A percentile compares a stretch with the other conserved stretches of the same genome.
Evolutionary conservation across 345 rosid species (phyloP).

Genomic region (Aquilaria yunnanensis): DNA sequence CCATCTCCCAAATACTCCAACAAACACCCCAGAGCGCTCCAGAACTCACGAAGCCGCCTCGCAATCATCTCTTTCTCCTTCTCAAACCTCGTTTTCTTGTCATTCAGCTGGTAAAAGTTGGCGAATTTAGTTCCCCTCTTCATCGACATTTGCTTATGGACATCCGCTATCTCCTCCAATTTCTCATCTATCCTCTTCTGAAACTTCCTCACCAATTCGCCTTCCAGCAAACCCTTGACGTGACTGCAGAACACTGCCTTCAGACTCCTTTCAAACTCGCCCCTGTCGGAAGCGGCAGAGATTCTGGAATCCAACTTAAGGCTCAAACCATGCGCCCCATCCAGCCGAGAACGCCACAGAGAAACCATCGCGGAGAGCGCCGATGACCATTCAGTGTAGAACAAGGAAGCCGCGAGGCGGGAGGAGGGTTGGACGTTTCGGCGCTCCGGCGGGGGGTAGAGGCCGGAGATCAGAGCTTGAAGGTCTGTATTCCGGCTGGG

Average conservation of each 20-base stretch:
- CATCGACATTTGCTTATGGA: slow-evolving; percentile 4
- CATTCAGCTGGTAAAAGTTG: slow-evolving; percentile 11
- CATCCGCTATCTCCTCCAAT: slow-evolving; percentile 18
- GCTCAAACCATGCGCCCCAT: slow-evolving; percentile 21
- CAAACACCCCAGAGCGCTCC: slow-evolving; percentile 42
- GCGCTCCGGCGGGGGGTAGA: slow-evolving; percentile 13
- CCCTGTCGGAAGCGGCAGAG: slow-evolving; percentile 30
- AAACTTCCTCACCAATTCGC: slow-evolving; percentile 38
- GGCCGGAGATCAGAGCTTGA: slow-evolving; percentile 3
- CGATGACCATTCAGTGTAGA: slow-evolving; percentile 33
- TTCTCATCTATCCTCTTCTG: slow-evolving; percentile 20
- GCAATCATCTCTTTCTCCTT: slow-evolving; percentile 31
- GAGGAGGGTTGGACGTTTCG: slow-evolving; percentile 8
- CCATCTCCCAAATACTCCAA: slow-evolving; percentile 32
- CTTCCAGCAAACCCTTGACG: slow-evolving; percentile 30
- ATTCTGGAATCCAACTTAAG: slow-evolving; percentile 28
- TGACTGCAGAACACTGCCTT: slow-evolving; percentile 29
- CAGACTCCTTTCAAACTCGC: slow-evolving; percentile 34
- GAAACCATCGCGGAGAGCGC: slow-evolving; percentile 31
- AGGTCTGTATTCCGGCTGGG: not conserved
- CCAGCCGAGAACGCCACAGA: slow-evolving; percentile 42
- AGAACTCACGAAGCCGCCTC: slow-evolving; percentile 51
- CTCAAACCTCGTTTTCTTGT: slow-evolving; percentile 22
- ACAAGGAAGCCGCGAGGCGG: slow-evolving; percentile 25
- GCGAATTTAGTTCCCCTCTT: not conserved